phyloP scores from a whole-genome alignment of 2,329 filamentous ascomycete species.

The Sphaerulina vaccinii region DNA sequence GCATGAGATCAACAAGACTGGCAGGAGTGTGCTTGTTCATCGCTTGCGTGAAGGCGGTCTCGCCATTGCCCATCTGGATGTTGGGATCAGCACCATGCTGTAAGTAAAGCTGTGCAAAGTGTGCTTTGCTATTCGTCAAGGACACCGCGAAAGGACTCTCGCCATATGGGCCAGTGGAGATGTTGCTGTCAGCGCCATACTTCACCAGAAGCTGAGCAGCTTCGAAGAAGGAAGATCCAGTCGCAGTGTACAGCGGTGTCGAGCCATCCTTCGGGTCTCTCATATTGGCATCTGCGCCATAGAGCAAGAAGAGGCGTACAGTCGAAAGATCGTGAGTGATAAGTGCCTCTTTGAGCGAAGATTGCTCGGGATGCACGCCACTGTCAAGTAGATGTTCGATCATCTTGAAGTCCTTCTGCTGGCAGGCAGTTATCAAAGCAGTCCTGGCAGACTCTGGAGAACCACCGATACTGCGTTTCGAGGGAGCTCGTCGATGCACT shows the following conservation, averaged over 20 bases:
- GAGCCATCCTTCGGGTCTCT: slow-evolving; percentile 59
- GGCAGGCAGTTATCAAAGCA: slow-evolving; percentile 41
- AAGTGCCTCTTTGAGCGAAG: slow-evolving; percentile 28
- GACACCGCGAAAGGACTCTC: slow-evolving; percentile 58
- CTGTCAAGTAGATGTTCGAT: slow-evolving; percentile 34
- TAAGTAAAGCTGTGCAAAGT: slow-evolving; percentile 60
- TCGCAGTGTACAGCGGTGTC: slow-evolving; percentile 57
- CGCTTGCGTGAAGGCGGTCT: slow-evolving; percentile 59
- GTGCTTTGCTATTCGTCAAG: slow-evolving; percentile 53
- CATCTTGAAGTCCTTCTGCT: slow-evolving; percentile 31
- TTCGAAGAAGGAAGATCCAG: slow-evolving; percentile 51
- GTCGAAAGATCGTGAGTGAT: slow-evolving; percentile 31
- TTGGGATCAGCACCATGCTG: slow-evolving; percentile 60
- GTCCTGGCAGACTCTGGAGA: slow-evolving; percentile 38
- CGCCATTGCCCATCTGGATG: slow-evolving; percentile 54
- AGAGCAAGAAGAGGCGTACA: slow-evolving; percentile 58
- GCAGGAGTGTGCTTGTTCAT: slow-evolving; percentile 60
- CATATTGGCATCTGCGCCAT: slow-evolving; percentile 58
- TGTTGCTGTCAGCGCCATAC: slow-evolving; percentile 62
- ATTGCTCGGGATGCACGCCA: slow-evolving; percentile 24
- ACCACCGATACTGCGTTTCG: slow-evolving; percentile 23
- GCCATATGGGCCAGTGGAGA: slow-evolving; percentile 49
- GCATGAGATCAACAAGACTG: slow-evolving; percentile 57
- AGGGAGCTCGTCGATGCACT: slow-evolving; percentile 25
- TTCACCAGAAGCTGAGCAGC: slow-evolving; percentile 61